Conservation (phyloP, 345 rosid genomes). For the Alliaria petiolata region DNA sequence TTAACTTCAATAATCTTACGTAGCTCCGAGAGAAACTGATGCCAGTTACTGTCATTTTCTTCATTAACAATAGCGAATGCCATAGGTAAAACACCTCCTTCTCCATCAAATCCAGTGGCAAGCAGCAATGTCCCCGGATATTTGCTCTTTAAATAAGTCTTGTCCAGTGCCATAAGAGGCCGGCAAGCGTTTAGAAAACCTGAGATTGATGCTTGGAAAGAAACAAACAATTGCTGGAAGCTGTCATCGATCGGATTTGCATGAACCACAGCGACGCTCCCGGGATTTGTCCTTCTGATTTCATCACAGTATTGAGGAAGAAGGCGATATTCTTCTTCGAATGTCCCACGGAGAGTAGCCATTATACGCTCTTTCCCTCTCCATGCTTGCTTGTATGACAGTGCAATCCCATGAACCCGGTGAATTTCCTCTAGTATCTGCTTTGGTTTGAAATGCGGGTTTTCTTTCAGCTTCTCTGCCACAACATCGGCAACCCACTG, state of each 20-base stretch:
- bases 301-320: conserved; percentile 89
- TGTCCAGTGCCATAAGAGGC: conserved; percentile 82
- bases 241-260: conserved; percentile 51
- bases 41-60: conserved; percentile 78
- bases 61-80: conserved; percentile 79
- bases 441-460: conserved; percentile 79
- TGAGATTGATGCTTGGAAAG: conserved; percentile 74
- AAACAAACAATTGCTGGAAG: conserved; percentile 76
- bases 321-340: conserved; percentile 87
- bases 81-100: conserved; percentile 75
- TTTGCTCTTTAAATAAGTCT: conserved; percentile 64
- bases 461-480: conserved; percentile 64
- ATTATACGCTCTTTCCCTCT: conserved; percentile 89
- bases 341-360: conserved; percentile 72
- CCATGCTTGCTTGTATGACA: conserved; percentile 97
- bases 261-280: conserved; percentile 71
- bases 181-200: conserved; percentile 81
- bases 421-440: conserved; percentile 90
- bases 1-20: conserved; percentile 69
- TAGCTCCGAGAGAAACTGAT: conserved; percentile 81
- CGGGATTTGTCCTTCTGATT: conserved; percentile 68
- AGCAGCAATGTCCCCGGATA: conserved; percentile 74
- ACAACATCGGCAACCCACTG: conserved; percentile 93
- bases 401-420: conserved; percentile 71
- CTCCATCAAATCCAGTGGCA: conserved; percentile 90